Base-by-base conservation (phyloP, 2,329 filamentous ascomycete genomes). In the Aspergillus alliaceus region DNA sequence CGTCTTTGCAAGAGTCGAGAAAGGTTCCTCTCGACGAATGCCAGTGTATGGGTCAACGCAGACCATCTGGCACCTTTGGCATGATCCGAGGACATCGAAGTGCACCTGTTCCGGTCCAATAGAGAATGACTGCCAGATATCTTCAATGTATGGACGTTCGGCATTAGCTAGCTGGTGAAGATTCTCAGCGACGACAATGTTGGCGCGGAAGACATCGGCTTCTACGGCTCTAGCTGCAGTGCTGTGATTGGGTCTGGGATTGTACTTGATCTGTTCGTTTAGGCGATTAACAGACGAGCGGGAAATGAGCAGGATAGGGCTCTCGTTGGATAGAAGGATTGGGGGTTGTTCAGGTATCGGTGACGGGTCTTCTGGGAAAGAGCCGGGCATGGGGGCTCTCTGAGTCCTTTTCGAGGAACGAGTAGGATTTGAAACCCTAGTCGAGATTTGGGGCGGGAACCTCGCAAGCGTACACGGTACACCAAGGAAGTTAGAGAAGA, bases 51-150 rank as follows among this genome's bases (percentile, higher is more conserved):
- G 95, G 68, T 99, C 88, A 46, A 98, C 86, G 70, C 93, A 97
- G 9, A 99, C 89, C 93, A 99, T 98, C 72, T 96, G 92, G 66
- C 95, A 99, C 58, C 95, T 81, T 59, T 91, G 85, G 68, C 95
- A 99, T 3, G 90, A 85, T 0, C 93, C 93, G 4, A 98, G 77
- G 67, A 96, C 85, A 59, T 89, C 68, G 22, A 80, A 72, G 1
- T 53, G 64, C 25, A 72, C 39, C 18, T 69, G 57, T 1, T 63
- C 60, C 0, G 66, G 59, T 0, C 89, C 90, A 56, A 97, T 89
- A 8, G 76, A 80, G 39, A 96, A 67, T 15, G 75, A 80, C 12
- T 78, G 79, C 93, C 93, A 98, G 6, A 77, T 72, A 64, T 98
- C 95, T 75, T 98, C 93, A 0, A 83, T 82, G 71, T 95, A 98